These are phyloP conservation scores for Cynanchum wilfordii DNA, from an alignment of 257 asterid genomes.

Conservation along the genomic window DNA sequence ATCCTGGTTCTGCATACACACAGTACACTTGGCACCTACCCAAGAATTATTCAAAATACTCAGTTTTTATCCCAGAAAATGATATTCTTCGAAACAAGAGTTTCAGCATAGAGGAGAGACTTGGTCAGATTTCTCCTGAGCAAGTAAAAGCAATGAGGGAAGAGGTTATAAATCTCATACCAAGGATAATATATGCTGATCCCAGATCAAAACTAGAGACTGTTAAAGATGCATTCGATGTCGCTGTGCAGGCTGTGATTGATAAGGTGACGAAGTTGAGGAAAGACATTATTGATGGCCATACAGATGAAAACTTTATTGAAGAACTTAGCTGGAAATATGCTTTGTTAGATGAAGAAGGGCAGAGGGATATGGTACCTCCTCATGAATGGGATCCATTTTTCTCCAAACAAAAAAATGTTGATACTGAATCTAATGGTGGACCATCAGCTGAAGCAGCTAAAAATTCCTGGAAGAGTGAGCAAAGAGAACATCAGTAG, in stretches of 20 bases:
- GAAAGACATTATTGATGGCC: constrained; percentile 54
- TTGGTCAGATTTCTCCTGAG: constrained; percentile 39
- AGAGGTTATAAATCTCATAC: constrained; percentile 66
- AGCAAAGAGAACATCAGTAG: constrained; percentile 34
- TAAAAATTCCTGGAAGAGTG: constrained; percentile 53
- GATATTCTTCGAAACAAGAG: constrained; percentile 50
- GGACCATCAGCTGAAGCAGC: constrained; percentile 50
- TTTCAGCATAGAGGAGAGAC: constrained; percentile 54
- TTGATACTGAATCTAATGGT: constrained; percentile 27
- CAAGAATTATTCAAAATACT: constrained; percentile 44
- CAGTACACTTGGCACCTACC: constrained; percentile 94
- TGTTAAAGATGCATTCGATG: constrained; percentile 72
- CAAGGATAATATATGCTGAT: constrained; percentile 67
- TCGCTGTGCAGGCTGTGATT: constrained; percentile 67
- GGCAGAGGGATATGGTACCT: constrained; percentile 32
- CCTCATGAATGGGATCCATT: constrained; percentile 91
- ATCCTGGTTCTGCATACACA: constrained; percentile 81
- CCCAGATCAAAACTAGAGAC: constrained; percentile 65
- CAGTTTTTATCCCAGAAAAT: constrained; percentile 70
- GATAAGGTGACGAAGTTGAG: constrained; percentile 66
- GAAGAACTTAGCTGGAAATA: constrained; percentile 84
- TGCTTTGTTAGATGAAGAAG: constrained; percentile 57
- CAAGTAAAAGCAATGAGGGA: constrained; percentile 65
- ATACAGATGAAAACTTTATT: constrained; percentile 34
- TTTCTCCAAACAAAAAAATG: constrained; percentile 49